Base-by-base conservation (phyloP, 768 basidiomycete species). In the Boletus rubroflammeus region DNA sequence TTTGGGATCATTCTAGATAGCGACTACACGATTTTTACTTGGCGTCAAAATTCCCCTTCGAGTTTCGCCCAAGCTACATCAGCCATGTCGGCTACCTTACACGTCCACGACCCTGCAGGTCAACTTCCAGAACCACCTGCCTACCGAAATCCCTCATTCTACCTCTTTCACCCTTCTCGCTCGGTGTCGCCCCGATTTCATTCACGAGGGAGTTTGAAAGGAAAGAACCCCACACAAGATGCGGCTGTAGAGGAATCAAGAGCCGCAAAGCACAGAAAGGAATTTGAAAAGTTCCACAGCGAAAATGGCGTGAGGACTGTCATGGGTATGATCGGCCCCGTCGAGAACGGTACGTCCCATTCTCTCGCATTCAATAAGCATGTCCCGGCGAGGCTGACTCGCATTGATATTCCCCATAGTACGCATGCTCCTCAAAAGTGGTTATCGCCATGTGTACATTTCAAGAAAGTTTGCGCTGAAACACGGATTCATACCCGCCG, bases 271-370 rank as follows among this genome's bases (percentile, higher is more conserved):
- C 80, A 85, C 71, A 86, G 85, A 72, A 85, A 81, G 62, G 83
- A 86, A 41, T 95, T 94, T 60, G 81, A 90, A 63, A 82, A 81
- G 60, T 98, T 98, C 62, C 93, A 96, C 60, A 80, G 80, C 19
- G 89, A 90, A 72, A 94, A 94, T 62, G 97, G 97, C 0, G 95
- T 98, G 9, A 78, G 96, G 47, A 98, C 94, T 4, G 88, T 99
- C 15, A 77, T 86, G 59, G 97, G 97, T 3, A 85, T 81, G 58
- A 92, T 98, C 53, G 96, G 94, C 0, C 88, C 92, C n/a, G 91
- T 93, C 39, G 76, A 86, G 47, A 84, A 90, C 69, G 93, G 93
- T 91, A 54, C 0, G 36, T 46, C 10, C 50, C 82, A 68, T 26
- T 23, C 17, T 39, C 23, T 23, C 1, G 17, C 32, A 17, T 26